These are phyloP conservation scores for Dendrocalamus latiflorus DNA, from an alignment of 202 grass and related monocot species.

Conservation along the genomic window DNA sequence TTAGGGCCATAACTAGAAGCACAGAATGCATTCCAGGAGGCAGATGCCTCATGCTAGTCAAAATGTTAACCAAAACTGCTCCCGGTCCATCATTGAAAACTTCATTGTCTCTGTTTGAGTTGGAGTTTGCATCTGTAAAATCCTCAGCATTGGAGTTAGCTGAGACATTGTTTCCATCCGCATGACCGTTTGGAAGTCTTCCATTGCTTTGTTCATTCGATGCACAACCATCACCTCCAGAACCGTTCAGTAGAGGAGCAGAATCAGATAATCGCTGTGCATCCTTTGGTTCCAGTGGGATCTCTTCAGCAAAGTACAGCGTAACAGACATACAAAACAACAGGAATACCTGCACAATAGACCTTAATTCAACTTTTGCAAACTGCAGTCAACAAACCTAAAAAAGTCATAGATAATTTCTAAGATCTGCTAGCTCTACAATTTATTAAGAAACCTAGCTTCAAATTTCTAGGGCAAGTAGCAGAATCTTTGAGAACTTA, in stretches of 20 bases:
- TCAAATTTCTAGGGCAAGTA: too few relatives aligned
- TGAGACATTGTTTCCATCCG: slow-evolving; percentile 17
- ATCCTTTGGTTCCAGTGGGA: slow-evolving; percentile 58
- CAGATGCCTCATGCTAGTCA: too few relatives aligned
- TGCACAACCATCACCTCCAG: slow-evolving; percentile 42
- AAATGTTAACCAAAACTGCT: too few relatives aligned
- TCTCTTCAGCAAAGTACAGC: slow-evolving; percentile 87
- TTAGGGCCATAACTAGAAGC: too few relatives aligned
- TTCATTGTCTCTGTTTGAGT: slow-evolving; percentile 42
- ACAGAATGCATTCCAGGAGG: too few relatives aligned
- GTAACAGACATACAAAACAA: slow-evolving; percentile 85
- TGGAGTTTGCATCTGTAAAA: slow-evolving; percentile 27
- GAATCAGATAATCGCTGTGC: slow-evolving; percentile 64
- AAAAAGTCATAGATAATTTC: background rate
- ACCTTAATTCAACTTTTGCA: slow-evolving; percentile 21
- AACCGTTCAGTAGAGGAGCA: slow-evolving; percentile 73
- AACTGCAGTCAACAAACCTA: background rate
- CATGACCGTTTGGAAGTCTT: slow-evolving; percentile 43
- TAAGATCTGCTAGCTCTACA: background rate
- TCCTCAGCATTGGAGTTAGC: slow-evolving; percentile 28
- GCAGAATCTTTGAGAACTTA: slow-evolving; percentile 49
- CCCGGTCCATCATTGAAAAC: slow-evolving; percentile 76
- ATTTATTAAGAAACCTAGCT: background rate
- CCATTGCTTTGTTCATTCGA: slow-evolving; percentile 44
- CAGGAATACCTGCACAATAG: slow-evolving; percentile 72